These are phyloP conservation scores for Diaporthe velutina DNA, from an alignment of 2,329 filamentous ascomycete genomes.

Conservation along the genomic window DNA sequence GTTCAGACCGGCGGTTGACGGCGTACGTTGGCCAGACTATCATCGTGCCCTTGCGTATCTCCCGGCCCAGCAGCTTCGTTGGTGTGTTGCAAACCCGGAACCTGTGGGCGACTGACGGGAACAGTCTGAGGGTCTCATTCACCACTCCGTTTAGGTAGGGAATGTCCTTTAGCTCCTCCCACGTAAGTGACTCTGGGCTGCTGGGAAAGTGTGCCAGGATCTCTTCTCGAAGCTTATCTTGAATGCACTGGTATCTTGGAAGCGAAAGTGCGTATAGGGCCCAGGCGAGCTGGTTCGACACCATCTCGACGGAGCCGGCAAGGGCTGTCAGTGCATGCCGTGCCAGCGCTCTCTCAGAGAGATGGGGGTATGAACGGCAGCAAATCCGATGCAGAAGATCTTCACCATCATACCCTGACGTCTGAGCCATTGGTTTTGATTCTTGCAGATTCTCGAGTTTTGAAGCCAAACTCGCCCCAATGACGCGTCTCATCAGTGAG, in stretches of 20 bases:
- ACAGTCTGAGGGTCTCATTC: neutral
- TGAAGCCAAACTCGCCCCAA: neutral
- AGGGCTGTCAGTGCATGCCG: neutral
- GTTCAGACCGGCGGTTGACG: neutral
- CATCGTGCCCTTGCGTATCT: neutral
- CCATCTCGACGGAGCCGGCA: slow-evolving; percentile 11
- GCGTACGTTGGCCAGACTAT: neutral
- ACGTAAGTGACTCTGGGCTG: neutral
- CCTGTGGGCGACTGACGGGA: slow-evolving; percentile 15
- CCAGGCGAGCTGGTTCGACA: slow-evolving; percentile 8
- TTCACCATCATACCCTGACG: neutral
- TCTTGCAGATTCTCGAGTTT: neutral
- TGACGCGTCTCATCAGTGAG: neutral
- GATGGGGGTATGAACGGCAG: neutral
- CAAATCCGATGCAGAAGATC: neutral
- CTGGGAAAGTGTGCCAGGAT: neutral
- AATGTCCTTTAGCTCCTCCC: neutral
- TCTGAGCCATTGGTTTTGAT: accelerated
- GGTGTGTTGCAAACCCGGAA: neutral
- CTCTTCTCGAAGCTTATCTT: neutral
- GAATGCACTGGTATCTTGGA: neutral
- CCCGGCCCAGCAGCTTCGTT: neutral
- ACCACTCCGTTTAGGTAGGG: slow-evolving; percentile 1
- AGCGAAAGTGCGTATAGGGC: neutral
- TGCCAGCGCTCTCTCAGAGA: neutral